phyloP scores from a whole-genome alignment of 768 basidiomycete species.

The Daedaleopsis nitida region DNA sequence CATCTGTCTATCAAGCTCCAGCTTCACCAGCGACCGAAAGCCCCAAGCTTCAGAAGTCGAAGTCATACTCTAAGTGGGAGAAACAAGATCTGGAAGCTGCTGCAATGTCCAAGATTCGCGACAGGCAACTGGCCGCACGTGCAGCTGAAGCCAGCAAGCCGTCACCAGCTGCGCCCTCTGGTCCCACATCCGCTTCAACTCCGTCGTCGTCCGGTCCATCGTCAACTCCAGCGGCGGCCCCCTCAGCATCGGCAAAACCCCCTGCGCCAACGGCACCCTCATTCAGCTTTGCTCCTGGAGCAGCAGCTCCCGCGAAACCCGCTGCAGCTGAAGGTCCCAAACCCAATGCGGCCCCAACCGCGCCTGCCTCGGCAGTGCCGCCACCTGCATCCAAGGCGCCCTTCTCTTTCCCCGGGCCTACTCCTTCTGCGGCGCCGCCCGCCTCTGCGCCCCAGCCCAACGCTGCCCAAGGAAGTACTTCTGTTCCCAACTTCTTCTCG shows the following conservation, averaged over 20 bases:
- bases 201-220: not conserved
- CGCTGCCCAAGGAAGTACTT: not conserved
- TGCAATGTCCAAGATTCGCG: slow-evolving; percentile 73
- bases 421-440: slow-evolving; percentile 13
- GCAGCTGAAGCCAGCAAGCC: slow-evolving; percentile 13
- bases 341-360: not conserved
- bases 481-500: slow-evolving; percentile 34
- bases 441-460: not conserved
- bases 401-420: slow-evolving; percentile 9
- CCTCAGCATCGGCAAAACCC: not conserved
- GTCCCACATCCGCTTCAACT: not conserved
- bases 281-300: slow-evolving; percentile 4
- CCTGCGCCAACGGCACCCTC: slow-evolving; percentile 1
- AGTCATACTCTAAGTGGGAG: slow-evolving; percentile 78
- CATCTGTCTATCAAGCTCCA: slow-evolving; percentile 35
- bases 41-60: slow-evolving; percentile 49
- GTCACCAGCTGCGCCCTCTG: not conserved
- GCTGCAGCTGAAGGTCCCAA: slow-evolving; percentile 17
- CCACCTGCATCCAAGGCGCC: slow-evolving; percentile 16
- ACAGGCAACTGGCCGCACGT: slow-evolving; percentile 34
- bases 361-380: slow-evolving; percentile 12
- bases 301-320: slow-evolving; percentile 24
- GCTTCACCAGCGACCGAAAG: slow-evolving; percentile 43
- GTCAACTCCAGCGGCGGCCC: not conserved
- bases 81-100: slow-evolving; percentile 84